Percentiles rank a stretch among this genome's conserved stretches.
phyloP scores from a whole-genome alignment of 768 basidiomycete genomes.

The Chiua virens region DNA sequence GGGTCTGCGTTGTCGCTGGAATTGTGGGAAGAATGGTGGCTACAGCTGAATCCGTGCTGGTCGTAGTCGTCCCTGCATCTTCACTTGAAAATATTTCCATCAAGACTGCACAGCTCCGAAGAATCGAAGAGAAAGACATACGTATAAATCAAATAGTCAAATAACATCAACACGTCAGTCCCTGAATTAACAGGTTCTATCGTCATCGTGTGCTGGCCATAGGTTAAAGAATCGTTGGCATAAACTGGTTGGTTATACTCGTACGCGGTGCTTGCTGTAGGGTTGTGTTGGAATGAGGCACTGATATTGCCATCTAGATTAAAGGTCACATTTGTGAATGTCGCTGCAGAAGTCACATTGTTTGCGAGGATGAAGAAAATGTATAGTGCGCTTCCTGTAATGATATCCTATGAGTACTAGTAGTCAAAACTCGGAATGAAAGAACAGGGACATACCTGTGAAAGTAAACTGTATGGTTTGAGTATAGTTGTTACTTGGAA shows the following conservation, averaged over 20 bases:
- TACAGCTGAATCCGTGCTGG: too few relatives aligned
- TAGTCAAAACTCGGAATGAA: neutral
- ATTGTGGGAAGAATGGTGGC: too few relatives aligned
- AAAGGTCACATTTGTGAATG: constrained; percentile 6
- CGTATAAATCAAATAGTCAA: constrained; percentile 22
- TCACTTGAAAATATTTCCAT: neutral
- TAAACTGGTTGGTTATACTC: constrained; percentile 17
- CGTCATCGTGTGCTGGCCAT: constrained; percentile 7
- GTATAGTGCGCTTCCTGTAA: constrained; percentile 11
- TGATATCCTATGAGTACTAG: too few relatives aligned
- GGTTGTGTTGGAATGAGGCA: constrained; percentile 1
- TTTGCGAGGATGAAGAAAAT: constrained; percentile 21
- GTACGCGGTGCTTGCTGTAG: neutral
- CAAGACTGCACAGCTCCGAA: neutral
- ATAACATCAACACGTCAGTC: constrained; percentile 6
- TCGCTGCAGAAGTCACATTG: neutral
- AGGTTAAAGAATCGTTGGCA: constrained; percentile 2
- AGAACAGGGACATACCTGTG: neutral
- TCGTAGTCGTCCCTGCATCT: neutral
- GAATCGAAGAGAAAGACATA: neutral
- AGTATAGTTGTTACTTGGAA: neutral
- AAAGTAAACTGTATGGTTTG: constrained; percentile 5
- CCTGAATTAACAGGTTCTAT: constrained; percentile 3
- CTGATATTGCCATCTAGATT: neutral
- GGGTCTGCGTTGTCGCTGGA: neutral